Evolutionary conservation across 2,329 filamentous ascomycete species (phyloP), one percentile per base, ranked within the genome.

Genomic region (Alternaria brassicicola): DNA sequence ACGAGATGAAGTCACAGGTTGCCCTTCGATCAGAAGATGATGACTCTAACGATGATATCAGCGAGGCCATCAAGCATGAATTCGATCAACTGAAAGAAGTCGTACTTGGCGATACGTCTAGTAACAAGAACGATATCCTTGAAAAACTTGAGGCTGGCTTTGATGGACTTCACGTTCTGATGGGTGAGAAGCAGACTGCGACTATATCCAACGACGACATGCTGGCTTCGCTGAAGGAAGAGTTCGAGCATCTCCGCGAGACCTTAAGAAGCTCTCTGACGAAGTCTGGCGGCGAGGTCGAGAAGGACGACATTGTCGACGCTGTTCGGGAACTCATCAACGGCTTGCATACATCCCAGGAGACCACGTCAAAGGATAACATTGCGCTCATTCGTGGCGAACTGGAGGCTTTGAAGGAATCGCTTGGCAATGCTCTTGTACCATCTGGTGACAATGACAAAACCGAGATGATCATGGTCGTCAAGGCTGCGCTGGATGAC

Each of bases 41-140:
- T 5, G 77, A 78, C 2, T 69, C 74, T 2, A 76, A 72, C 47
- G 79, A 82, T 15, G 81, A 82, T 38, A 78, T 83, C 56, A 83
- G 88, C 36, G 89, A 92, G 58, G 86, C 91, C 49, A 88, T 96
- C 75, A 90, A 90, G 72, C 87, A 88, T 38, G 92, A 96, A 70
- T 90, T 96, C 48, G 91, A 95, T 62, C 88, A 92, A 52, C 84
- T 97, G 7, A 88, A 92, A 25, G 89, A 93, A 17, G 86, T 90
- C 0, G 85, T 97, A 48, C 90, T 92, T 73, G 78, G 83, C 47
- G 82, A 85, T 46, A 78, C 81, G n/a, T 76, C 81, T 0, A 78
- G 78, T 21, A 82, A 87, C 62, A 88, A 88, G 68, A 85, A 85
- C 52, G 86, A 89, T 61, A 81, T 89, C 33, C 74, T 89, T 2